Conservation (phyloP, 371 early-diverging fungal genomes). For the Mucor ambiguus region DNA sequence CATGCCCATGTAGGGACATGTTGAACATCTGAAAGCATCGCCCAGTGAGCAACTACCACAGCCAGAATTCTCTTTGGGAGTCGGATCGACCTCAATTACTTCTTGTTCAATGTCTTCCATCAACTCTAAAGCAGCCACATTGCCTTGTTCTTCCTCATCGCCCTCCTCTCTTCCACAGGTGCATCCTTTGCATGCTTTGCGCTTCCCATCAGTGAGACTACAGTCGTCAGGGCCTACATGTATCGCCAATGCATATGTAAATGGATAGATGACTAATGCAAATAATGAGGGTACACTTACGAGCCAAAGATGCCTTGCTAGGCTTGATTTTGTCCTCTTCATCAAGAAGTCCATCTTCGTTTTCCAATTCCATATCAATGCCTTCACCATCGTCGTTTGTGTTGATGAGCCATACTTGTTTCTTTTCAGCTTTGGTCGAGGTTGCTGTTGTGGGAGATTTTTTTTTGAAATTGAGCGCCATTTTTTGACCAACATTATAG, state of each 20-base stretch:
- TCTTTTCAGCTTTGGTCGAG: conserved; percentile 21
- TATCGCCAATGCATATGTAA: neutral
- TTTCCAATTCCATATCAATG: conserved; percentile 6
- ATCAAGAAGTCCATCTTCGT: neutral
- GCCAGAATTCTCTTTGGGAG: conserved; percentile 51
- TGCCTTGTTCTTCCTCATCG: conserved; percentile 54
- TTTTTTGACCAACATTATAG: conserved; percentile 80
- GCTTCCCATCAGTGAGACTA: conserved; percentile 68
- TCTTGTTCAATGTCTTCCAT: conserved; percentile 51
- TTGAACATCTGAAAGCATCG: conserved; percentile 99
- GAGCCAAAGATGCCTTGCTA: conserved; percentile 56
- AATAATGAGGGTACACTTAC: neutral
- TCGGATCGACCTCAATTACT: conserved; percentile 59
- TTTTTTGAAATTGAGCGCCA: conserved; percentile 43
- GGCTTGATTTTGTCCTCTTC: conserved; percentile 70
- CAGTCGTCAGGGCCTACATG: conserved; percentile 59
- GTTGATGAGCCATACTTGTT: conserved; percentile 45
- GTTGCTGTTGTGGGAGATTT: conserved; percentile 49
- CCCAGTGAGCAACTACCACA: conserved; percentile 94
- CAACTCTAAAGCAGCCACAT: conserved; percentile 73
- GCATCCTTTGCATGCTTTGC: conserved; percentile 97
- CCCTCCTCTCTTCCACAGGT: conserved; percentile 92
- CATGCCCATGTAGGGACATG: conserved; percentile 98
- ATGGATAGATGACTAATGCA: neutral
- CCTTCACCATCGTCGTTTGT: conserved; percentile 61